A percentile compares a stretch with the other conserved stretches of the same genome.
phyloP scores from a whole-genome alignment of 305 asterid genomes.

The Ajuga reptans region DNA sequence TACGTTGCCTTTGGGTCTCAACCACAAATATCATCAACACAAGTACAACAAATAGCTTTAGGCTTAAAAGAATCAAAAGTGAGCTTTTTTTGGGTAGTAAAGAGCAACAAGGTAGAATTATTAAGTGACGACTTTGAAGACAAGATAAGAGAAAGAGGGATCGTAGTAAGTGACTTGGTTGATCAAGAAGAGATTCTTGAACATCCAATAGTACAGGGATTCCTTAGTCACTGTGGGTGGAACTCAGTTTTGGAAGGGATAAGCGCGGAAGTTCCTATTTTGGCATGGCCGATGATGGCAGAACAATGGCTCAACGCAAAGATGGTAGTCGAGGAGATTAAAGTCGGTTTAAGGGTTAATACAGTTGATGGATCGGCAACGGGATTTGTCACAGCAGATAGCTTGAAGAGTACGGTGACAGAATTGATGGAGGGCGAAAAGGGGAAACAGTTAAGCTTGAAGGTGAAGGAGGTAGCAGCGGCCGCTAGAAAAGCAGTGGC shows the following conservation, averaged over 20 bases:
- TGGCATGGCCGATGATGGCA: constrained; percentile 55
- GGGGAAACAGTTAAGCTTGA: constrained; percentile 23
- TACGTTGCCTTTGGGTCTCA: constrained; percentile 72
- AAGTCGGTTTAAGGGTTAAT: constrained; percentile 26
- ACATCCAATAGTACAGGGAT: constrained; percentile 29
- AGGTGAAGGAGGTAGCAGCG: constrained; percentile 25
- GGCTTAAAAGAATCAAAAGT: constrained; percentile 41
- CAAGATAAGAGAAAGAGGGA: constrained; percentile 26
- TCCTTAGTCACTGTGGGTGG: constrained; percentile 52
- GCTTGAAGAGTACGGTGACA: constrained; percentile 24
- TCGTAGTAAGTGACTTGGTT: constrained; percentile 36
- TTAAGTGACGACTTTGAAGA: constrained; percentile 10
- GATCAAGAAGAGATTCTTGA: constrained; percentile 38
- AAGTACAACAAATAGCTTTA: constrained; percentile 37
- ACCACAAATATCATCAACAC: constrained; percentile 40
- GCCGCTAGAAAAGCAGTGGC: constrained; percentile 26
- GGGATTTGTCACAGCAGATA: constrained; percentile 31
- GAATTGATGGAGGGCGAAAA: constrained; percentile 37
- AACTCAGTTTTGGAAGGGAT: constrained; percentile 42
- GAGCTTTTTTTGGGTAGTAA: constrained; percentile 53
- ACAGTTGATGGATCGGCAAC: constrained; percentile 24
- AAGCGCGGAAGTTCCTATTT: constrained; percentile 40
- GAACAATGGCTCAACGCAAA: constrained; percentile 36
- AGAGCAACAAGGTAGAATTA: constrained; percentile 5
- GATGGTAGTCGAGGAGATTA: constrained; percentile 36